Evolutionary conservation across 192 early-diverging fungal species (phyloP).

Genomic region (Coemansia sp.): DNA sequence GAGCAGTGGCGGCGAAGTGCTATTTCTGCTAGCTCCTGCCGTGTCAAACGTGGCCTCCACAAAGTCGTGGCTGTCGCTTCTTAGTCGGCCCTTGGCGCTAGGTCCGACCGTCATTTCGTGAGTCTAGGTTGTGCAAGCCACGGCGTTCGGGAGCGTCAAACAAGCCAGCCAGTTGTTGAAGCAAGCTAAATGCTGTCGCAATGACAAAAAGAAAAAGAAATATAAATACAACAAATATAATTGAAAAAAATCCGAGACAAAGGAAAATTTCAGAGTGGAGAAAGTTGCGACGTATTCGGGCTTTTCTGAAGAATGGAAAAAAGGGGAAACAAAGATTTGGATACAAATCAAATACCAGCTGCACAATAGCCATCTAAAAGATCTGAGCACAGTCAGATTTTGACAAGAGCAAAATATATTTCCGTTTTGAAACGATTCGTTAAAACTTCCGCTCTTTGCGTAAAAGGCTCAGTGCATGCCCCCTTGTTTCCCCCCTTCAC

Average conservation of each 20-base stretch:
- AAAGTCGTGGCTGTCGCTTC: constrained; percentile 33
- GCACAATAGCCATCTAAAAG: too few species aligned
- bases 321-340: too few species aligned
- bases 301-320: too few species aligned
- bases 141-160: neutral
- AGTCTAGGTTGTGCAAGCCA: neutral
- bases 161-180: neutral
- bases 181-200: too few species aligned
- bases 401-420: too few species aligned
- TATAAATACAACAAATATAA: neutral
- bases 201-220: neutral
- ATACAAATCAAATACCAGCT: too few species aligned
- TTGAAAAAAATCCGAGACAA: neutral
- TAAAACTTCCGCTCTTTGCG: too few species aligned
- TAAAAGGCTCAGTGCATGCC: too few species aligned
- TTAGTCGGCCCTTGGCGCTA: neutral
- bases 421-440: too few species aligned
- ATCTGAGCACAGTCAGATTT: too few species aligned
- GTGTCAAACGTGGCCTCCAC: constrained; percentile 41
- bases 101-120: neutral
- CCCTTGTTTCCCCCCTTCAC: neutral
- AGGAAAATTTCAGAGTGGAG: neutral
- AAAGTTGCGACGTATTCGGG: neutral
- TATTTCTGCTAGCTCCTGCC: neutral
- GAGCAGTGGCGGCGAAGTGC: neutral